These are phyloP conservation scores for Backusella circina DNA, from an alignment of 192 early-diverging fungal species.

Conservation along the genomic window DNA sequence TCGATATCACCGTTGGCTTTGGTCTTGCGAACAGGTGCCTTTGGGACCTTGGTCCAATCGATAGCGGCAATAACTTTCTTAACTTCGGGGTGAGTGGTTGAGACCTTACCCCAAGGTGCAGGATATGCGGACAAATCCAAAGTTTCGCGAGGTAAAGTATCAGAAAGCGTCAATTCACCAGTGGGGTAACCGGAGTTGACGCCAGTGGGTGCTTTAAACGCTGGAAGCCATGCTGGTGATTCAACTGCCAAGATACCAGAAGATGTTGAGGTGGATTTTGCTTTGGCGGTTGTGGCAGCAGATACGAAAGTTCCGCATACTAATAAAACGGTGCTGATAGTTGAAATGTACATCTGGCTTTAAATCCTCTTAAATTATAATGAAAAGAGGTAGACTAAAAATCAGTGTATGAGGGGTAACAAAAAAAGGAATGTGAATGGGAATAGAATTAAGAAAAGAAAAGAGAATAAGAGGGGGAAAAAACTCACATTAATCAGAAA, in stretches of 20 bases:
- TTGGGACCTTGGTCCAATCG: slow-evolving; percentile 37
- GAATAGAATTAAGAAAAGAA: neutral
- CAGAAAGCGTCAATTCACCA: slow-evolving; percentile 7
- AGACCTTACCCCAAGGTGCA: slow-evolving; percentile 19
- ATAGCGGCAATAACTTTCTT: slow-evolving; percentile 38
- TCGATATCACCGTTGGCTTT: slow-evolving; percentile 13
- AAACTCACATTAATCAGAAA: neutral
- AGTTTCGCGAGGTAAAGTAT: neutral
- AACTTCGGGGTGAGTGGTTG: slow-evolving; percentile 35
- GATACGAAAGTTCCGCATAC: slow-evolving; percentile 7
- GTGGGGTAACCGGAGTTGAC: slow-evolving; percentile 14
- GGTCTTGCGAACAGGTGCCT: slow-evolving; percentile 21
- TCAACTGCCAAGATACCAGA: slow-evolving; percentile 13
- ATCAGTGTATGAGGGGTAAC: neutral
- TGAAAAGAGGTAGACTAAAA: neutral
- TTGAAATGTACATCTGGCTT: slow-evolving; percentile 3
- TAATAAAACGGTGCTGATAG: slow-evolving; percentile 7
- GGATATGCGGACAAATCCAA: slow-evolving; percentile 30
- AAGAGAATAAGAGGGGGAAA: neutral
- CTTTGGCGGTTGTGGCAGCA: neutral
- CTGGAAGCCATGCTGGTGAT: slow-evolving; percentile 29
- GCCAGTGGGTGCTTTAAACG: slow-evolving; percentile 9
- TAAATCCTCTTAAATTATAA: neutral
- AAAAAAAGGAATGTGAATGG: neutral
- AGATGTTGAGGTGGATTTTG: neutral